Base-by-base conservation (phyloP, 345 rosid genomes). In the Heritiera littoralis region DNA sequence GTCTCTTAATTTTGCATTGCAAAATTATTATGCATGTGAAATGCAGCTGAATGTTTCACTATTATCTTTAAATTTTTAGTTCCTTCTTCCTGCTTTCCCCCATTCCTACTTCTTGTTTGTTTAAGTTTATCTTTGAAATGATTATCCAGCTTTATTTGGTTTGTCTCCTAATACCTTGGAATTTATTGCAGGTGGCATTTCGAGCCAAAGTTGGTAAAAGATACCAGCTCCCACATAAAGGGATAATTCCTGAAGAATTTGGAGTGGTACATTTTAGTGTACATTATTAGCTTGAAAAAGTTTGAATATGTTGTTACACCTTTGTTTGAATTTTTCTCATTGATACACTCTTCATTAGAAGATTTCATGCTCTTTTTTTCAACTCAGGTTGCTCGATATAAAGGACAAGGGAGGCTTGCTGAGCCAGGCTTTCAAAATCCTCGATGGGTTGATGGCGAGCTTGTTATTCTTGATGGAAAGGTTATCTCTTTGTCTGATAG, bases 371-470 rank as follows among this genome's bases (percentile, higher is more conserved):
- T 78, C 78, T 69, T 81, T 17, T 69, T 74, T 78, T 59, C 7
- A 17, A 52, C 54, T 46, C 80, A 95, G 99, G 84, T 95, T 85
- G 97, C 97, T 83, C 87, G 98, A 81, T 95, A 95, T 84, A 92
- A 84, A 89, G 99, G 98, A 70, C 98, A 95, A 83, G 99, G 98
- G 75, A 88, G 97, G 89, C 93, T 95, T 73, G 96, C 98, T 66
- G 97, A 92, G 69, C 94, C 91, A 45, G 99, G 98, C 69, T 93
- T 87, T 79, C 89, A 75, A 77, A 92, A 91, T 78, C 97, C 97
- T 28, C 88, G 92, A 83, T 95, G 98, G 98, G 97, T 95, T 83
- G 98, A 95, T 35, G 99, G 98, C 43, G 98, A 95, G 89, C 93
- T 95, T 80, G 94, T 95, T 80, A 89, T 95, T 86, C 90, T 93